Evolutionary conservation across 2,329 filamentous ascomycete genomes (phyloP), one percentile per base, ranked within the genome.

Genomic region (Exserohilum rostratum): DNA sequence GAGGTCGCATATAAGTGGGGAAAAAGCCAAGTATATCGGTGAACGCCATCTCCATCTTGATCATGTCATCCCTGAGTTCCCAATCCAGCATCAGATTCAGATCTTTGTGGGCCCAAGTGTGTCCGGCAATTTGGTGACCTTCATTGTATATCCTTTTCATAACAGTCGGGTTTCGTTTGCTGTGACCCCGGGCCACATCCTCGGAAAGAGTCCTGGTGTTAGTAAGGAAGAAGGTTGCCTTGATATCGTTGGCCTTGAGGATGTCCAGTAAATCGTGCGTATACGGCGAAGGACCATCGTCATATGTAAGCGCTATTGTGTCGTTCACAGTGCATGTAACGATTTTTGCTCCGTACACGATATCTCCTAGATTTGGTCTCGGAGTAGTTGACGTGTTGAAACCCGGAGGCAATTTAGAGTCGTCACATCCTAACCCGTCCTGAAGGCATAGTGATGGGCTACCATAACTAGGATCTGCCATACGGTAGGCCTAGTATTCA

Each of bases 71-170:
- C 18, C 35, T 52, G n/a, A 35, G 50, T 3, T 52, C 15, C 13
- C 20, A 40, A 17, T 22, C 15, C 5, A 34, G 22, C 15, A 39
- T 13, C 29, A 31, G 18, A 5, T 47, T 35, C 43, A 47, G 12
- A 12, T 52, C 6, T 17, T 6, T 11, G 60, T 85, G 82, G 20
- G 29, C 34, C 42, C 34, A 59, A 5, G 81, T 82, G 64, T 85
- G 83, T 2, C 80, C 82, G 10, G 80, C 79, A 34, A 85, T 72
- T 62, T 85, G 83, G 61, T 85, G 83, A 3, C 82, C 83, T 1
- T 76, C 76, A 4, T 75, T 74, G 57, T 74, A 81, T 7, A 82
- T 80, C 57, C 81, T 80, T 68, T 64, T 64, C 22, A 82, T 63
- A 22, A 80, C 62, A n/a, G 43, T 61, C 3, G 74, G 64, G 74